Evolutionary conservation across 1,284 basidiomycete genomes (phyloP), one percentile per base, ranked within the genome.

Genomic region (Ceratobasidium sp.): DNA sequence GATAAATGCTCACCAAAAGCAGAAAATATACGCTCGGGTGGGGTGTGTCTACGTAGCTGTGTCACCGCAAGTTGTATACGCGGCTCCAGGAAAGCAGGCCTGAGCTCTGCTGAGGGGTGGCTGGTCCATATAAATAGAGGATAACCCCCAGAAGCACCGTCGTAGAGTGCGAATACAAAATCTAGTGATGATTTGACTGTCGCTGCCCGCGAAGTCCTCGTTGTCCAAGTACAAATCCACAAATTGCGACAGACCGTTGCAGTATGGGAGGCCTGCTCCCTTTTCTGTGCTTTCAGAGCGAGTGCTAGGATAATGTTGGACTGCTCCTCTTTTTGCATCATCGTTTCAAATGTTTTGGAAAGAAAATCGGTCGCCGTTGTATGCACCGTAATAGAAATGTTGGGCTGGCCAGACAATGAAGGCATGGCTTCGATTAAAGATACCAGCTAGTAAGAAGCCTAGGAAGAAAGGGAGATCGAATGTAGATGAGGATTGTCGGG

Each of bases 271-370:
- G 53, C 20, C 47, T 45, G 65, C 47, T 56, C 73, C 78, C 76
- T 31, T 68, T 68, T 20, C 43, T 69, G 17, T 69, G 73, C 72
- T 65, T 79, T 79, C 31, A 77, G 73, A 0, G 84, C 81, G 43
- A 82, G 78, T 0, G 89, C 85, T 15, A 86, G 79, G 42, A 89
- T 81, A 57, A 82, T 77, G 69, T 90, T 90, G 5, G 86, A 81
- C 40, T 80, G 76, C 8, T 78, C 76, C 40, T 83, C 80, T 35
- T 83, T 73, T 25, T 73, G 72, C 20, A 72, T 70, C 47, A 88
- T 76, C 4, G 34, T 40, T 8, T 65, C 62, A 38, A 42, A 43
- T 7, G 62, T 35, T 12, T 25, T 50, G 15, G 29, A 54, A 1
- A 82, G 79, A 20, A 84, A 84, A 53, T 81, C 77, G 50, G 74